Evolutionary conservation across 306 rosid species (phyloP).

Genomic region (Lathyrus tuberosus): DNA sequence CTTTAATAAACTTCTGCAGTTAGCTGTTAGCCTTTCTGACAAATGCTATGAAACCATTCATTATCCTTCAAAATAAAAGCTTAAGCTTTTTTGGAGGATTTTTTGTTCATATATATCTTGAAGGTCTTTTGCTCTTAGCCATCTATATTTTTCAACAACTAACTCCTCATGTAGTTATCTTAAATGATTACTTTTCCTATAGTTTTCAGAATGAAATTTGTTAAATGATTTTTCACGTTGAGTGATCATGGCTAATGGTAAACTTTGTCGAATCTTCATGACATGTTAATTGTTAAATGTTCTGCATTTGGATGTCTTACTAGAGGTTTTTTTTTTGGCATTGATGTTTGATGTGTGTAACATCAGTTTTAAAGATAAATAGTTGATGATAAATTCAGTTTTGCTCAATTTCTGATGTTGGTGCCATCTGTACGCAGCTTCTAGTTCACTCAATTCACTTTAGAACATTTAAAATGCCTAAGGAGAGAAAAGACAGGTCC

Average conservation of each 20-base stretch:
- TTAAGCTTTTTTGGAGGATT: background rate
- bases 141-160: constrained; percentile 1
- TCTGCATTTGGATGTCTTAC: constrained; percentile 16
- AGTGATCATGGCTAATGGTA: constrained; percentile 5
- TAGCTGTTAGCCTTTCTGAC: constrained; percentile 1
- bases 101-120: background rate
- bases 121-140: background rate
- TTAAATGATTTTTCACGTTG: background rate
- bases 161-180: background rate
- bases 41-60: background rate
- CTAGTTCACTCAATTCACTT: constrained; percentile 25
- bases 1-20: background rate
- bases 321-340: background rate
- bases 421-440: constrained; percentile 42
- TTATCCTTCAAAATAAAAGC: background rate
- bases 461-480: constrained; percentile 67
- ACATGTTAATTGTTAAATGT: constrained; percentile 1
- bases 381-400: constrained; percentile 1
- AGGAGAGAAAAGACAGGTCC: constrained; percentile 91
- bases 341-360: background rate
- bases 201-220: constrained; percentile 31
- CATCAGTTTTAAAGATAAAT: background rate
- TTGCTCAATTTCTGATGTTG: constrained; percentile 34
- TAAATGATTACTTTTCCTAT: constrained; percentile 5
- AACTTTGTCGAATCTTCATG: background rate